phyloP scores from a whole-genome alignment of 495 filamentous ascomycete species.

The Tuber melanosporum region DNA sequence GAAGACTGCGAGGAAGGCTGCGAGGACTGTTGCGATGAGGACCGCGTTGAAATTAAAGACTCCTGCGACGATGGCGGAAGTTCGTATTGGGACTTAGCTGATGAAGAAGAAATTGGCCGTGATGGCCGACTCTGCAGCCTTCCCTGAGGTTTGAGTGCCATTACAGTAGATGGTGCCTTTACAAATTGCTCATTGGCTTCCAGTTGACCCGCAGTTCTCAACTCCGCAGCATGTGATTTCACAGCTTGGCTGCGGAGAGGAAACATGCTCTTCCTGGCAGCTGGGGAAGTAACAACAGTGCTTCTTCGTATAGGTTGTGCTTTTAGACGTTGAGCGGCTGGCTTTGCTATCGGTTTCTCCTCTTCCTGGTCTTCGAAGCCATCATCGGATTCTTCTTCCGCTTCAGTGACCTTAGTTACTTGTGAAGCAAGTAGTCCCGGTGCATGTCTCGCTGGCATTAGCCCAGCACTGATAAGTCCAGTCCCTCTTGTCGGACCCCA shows the following conservation, averaged over 20 bases:
- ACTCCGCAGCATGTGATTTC: slow-evolving; percentile 50
- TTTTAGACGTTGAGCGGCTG: slow-evolving; percentile 19
- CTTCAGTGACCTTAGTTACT: slow-evolving; percentile 18
- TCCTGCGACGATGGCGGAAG: not conserved
- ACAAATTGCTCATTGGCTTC: slow-evolving; percentile 41
- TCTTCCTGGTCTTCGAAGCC: slow-evolving; percentile 20
- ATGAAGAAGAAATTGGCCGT: not conserved
- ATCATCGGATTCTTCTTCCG: slow-evolving; percentile 41
- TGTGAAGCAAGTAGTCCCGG: slow-evolving; percentile 18
- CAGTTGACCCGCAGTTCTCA: slow-evolving; percentile 46
- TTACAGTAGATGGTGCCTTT: slow-evolving; percentile 26
- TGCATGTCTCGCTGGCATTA: slow-evolving; percentile 20
- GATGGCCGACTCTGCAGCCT: slow-evolving; percentile 11
- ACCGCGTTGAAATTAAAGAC: not conserved
- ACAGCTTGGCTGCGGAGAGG: slow-evolving; percentile 18
- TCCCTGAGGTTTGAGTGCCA: slow-evolving; percentile 20
- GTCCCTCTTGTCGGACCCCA: slow-evolving; percentile 31
- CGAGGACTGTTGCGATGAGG: not conserved
- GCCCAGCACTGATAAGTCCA: slow-evolving; percentile 24
- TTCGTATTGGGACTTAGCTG: not conserved
- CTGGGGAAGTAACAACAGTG: slow-evolving; percentile 18
- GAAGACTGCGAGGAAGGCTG: not conserved
- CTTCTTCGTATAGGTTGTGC: slow-evolving; percentile 34
- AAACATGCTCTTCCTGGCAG: slow-evolving; percentile 24
- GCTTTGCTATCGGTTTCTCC: slow-evolving; percentile 27